Conservation (phyloP, 2,329 filamentous ascomycete species). For the Plenodomus lindquistii region DNA sequence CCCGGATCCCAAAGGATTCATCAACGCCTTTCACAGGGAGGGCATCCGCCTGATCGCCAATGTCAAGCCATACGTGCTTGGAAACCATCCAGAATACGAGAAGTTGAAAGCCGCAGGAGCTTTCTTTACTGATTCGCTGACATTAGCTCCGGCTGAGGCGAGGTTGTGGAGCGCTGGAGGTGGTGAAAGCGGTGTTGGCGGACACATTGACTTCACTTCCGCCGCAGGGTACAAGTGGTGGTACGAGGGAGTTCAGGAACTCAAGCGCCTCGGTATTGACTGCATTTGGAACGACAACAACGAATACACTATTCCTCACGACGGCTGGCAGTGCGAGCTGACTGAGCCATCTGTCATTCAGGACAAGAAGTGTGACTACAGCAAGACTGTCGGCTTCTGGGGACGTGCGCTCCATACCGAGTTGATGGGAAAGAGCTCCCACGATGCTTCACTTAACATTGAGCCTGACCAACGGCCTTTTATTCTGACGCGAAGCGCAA, state of each 20-base stretch:
- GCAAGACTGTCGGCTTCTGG: slow-evolving; percentile 67
- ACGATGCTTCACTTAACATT: slow-evolving; percentile 65
- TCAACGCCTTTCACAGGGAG: slow-evolving; percentile 62
- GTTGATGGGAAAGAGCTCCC: slow-evolving; percentile 70
- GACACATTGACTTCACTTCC: slow-evolving; percentile 75
- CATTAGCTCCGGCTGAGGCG: slow-evolving; percentile 56
- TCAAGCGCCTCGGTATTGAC: slow-evolving; percentile 68
- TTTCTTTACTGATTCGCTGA: slow-evolving; percentile 64
- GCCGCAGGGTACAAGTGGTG: slow-evolving; percentile 70
- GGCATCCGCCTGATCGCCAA: slow-evolving; percentile 72
- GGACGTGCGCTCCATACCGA: slow-evolving; percentile 71
- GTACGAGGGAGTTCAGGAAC: slow-evolving; percentile 67
- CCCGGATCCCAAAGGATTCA: slow-evolving; percentile 67
- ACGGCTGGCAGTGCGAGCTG: slow-evolving; percentile 67
- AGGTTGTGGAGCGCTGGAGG: slow-evolving; percentile 74
- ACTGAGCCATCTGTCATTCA: slow-evolving; percentile 43
- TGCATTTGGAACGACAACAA: slow-evolving; percentile 83
- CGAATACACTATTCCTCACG: slow-evolving; percentile 69
- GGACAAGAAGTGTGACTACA: slow-evolving; percentile 38
- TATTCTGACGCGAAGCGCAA: slow-evolving; percentile 71
- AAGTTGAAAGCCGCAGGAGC: slow-evolving; percentile 62
- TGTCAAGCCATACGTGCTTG: slow-evolving; percentile 72
- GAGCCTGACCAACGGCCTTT: slow-evolving; percentile 66
- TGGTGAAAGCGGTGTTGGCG: slow-evolving; percentile 69
- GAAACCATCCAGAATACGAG: slow-evolving; percentile 67